Evolutionary conservation across 2,329 filamentous ascomycete species (phyloP).

Genomic region (Microsporum audouinii): DNA sequence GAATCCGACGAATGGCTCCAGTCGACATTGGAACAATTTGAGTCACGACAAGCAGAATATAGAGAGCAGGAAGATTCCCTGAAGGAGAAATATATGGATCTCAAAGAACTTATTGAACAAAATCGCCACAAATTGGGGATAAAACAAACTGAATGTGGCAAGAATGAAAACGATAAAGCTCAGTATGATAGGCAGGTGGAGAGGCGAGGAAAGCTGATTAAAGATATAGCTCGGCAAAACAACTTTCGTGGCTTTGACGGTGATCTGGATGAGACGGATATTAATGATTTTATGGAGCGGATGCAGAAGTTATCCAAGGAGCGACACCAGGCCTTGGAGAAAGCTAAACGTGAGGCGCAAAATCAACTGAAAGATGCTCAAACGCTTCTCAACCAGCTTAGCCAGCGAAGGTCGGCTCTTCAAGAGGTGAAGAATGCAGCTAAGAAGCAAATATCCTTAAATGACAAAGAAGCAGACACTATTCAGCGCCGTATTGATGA

Average conservation of each 20-base stretch:
- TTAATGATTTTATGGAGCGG: conserved; percentile 64
- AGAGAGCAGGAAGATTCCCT: conserved; percentile 52
- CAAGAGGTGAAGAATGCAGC: conserved; percentile 64
- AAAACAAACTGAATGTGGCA: conserved; percentile 47
- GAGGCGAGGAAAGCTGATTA: conserved; percentile 61
- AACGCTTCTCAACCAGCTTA: conserved; percentile 57
- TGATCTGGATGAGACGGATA: conserved; percentile 60
- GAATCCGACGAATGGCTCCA: conserved; percentile 70
- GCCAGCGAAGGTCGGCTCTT: conserved; percentile 59
- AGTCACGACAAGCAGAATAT: conserved; percentile 58
- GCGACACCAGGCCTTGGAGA: conserved; percentile 67
- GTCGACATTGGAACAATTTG: conserved; percentile 62
- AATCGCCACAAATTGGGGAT: conserved; percentile 32
- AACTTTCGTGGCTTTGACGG: conserved; percentile 76
- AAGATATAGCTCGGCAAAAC: conserved; percentile 63
- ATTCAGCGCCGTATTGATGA: conserved; percentile 58
- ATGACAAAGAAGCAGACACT: conserved; percentile 56
- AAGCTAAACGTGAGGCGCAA: conserved; percentile 59
- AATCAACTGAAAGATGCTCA: conserved; percentile 66
- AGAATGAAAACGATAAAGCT: conserved; percentile 73
- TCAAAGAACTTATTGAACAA: conserved; percentile 43
- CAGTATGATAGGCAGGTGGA: conserved; percentile 72
- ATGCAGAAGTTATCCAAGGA: conserved; percentile 65
- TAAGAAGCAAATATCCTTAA: conserved; percentile 58
- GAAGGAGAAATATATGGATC: conserved; percentile 52